Percentiles rank a stretch among this genome's conserved stretches.
Conservation (phyloP, 495 filamentous ascomycete genomes). For the Podospora pseudoanserina region DNA sequence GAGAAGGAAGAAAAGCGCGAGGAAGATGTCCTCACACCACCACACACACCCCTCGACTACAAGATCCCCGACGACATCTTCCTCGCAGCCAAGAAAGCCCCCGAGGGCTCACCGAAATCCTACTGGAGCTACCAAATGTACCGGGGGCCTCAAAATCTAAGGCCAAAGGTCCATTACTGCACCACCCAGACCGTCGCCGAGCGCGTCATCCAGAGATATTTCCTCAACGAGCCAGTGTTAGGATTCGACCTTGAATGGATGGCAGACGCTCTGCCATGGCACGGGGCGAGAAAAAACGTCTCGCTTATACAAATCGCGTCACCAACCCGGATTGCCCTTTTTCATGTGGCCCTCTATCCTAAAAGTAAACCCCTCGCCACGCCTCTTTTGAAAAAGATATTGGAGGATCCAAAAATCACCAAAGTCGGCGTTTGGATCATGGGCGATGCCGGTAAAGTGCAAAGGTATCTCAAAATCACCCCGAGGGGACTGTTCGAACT, state of each 20-base stretch:
- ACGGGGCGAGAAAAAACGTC: constrained; percentile 60
- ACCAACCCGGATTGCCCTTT: constrained; percentile 71
- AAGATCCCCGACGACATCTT: constrained; percentile 46
- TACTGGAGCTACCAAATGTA: constrained; percentile 70
- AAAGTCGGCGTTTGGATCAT: constrained; percentile 78
- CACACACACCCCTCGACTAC: constrained; percentile 38
- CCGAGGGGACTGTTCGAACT: constrained; percentile 70
- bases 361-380: constrained; percentile 59
- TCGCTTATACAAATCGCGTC: constrained; percentile 79
- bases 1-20: constrained; percentile 11
- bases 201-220: constrained; percentile 58
- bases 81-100: constrained; percentile 40
- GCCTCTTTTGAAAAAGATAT: constrained; percentile 62
- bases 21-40: constrained; percentile 27
- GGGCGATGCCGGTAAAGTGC: constrained; percentile 67
- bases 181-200: constrained; percentile 59
- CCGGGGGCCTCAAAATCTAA: constrained; percentile 42
- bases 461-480: constrained; percentile 60
- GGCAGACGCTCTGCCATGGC: constrained; percentile 40
- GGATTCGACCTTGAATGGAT: constrained; percentile 90
- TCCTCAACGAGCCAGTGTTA: constrained; percentile 64
- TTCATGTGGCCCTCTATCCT: constrained; percentile 67
- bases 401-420: constrained; percentile 65
- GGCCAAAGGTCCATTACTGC: constrained; percentile 73
- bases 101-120: constrained; percentile 40